Conservation (phyloP, 2,329 filamentous ascomycete genomes). For the Hymenoscyphus linearis region DNA sequence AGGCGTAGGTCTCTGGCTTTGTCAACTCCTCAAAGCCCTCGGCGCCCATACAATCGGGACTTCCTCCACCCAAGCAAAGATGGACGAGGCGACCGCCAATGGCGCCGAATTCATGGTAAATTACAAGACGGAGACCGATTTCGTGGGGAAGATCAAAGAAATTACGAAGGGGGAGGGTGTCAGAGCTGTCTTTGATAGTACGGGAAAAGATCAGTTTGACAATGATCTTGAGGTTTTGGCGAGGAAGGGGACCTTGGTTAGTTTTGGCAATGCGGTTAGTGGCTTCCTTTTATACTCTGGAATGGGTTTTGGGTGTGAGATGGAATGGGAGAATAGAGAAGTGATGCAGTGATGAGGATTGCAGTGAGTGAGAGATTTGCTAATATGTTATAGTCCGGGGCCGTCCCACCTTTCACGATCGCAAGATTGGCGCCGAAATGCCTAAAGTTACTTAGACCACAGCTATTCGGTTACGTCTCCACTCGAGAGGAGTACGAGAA, state of each 20-base stretch:
- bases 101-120: constrained; percentile 71
- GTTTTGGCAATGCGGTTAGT: constrained; percentile 74
- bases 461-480: constrained; percentile 64
- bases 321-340: neutral
- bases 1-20: constrained; percentile 70
- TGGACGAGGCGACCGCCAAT: constrained; percentile 60
- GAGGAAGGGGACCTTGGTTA: constrained; percentile 70
- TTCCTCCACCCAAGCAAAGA: constrained; percentile 68
- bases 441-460: constrained; percentile 68
- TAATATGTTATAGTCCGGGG: constrained; percentile 12
- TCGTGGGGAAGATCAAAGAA: constrained; percentile 56
- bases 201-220: constrained; percentile 83
- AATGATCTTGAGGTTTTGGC: constrained; percentile 67
- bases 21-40: constrained; percentile 65
- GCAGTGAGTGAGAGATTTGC: neutral
- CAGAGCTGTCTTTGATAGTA: constrained; percentile 77
- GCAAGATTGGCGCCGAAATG: constrained; percentile 66
- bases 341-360: neutral
- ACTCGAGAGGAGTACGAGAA: constrained; percentile 65
- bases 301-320: neutral
- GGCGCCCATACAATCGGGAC: constrained; percentile 79
- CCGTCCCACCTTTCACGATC: constrained; percentile 62
- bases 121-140: constrained; percentile 54
- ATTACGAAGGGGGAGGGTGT: constrained; percentile 70
- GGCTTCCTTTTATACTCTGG: neutral